Evolutionary conservation across 768 basidiomycete species (phyloP), one percentile per base, ranked within the genome.

Genomic region (Kondoa malvinella): DNA sequence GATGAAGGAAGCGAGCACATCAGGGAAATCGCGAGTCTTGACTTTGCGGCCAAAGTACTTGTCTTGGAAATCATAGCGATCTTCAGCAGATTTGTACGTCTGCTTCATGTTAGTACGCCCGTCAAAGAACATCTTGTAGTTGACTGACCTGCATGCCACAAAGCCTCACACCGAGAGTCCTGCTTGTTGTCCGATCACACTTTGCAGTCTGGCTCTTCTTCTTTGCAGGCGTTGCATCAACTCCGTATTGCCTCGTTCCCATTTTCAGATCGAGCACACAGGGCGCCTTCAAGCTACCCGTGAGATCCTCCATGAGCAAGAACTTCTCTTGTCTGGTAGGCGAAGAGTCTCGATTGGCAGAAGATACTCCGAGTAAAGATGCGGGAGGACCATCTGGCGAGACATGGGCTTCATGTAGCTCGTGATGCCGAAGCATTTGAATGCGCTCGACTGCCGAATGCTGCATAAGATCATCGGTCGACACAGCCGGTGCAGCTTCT

Each of bases 191-290:
- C 66, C 87, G 82, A 75, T 95, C 92, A 76, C 95, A 97, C 78
- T 99, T 99, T 79, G 95, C 95, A 66, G 92, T 84, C 79, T 99
- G 95, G 75, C 92, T 96, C 80, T 87, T 92, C 83, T 95, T 96
- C 81, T 99, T 99, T 65, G 84, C 80, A 0, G 85, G 79, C 8
- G 87, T 87, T 29, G 95, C 95, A 73, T 95, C 90, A 80, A 94
- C 88, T 25, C 95, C 95, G 77, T 97, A 96, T 79, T 99, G 95
- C 34, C 95, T 82, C 32, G 92, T 96, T n/a, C 95, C 95, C 95
- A 97, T 97, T 81, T 99, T 99, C 73, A 99, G 80, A 77, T 99
- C 95, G 74, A 97, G 83, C 56, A 99, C 94, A 74, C 95, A 99
- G 8, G 95, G 89, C 63, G 83, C 83, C 77, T 88, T 92, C 74